Base-by-base conservation (phyloP, 1,284 basidiomycete species). In the Puccinia novopanici region DNA sequence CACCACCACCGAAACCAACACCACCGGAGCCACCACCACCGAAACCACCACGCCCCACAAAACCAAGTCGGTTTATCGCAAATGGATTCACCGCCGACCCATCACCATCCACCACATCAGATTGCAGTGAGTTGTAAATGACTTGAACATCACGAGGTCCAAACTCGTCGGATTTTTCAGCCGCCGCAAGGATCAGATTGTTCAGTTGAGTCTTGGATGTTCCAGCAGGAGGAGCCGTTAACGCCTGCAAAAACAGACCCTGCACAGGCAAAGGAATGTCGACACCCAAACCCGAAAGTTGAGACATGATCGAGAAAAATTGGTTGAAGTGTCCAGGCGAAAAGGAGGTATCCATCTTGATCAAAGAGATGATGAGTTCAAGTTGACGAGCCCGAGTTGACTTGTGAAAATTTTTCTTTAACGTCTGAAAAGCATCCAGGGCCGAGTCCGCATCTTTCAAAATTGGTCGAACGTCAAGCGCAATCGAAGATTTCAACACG, bases 1-100 rank as follows among this genome's bases (percentile, higher is more conserved):
- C 45, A 13, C 8, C 2, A 48, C 45, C 45, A 8, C 45, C 45
- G 15, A 45, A 45, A 57, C 55, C n/a, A 24, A n/a, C 45, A 8
- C 45, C 24, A 27, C 27, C 24, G 6, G 8, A 6, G 15, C 8
- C 2, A 48, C 45, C 24, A 27, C 27, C 24, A 59, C 10, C n/a
- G 0, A 1, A 1, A 27, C 55, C 55, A 27, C 55, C 55, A 59
- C 55, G 9, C 27, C 55, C 3, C 8, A 12, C 55, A 6, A 24
- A 6, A 27, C n/a, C 55, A 42, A 48, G 10, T 42, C 15, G 65
- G 22, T 67, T 67, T 2, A 42, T 42, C 22, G 37, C 34, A 42
- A 67, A 48, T 10, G 19, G 65, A 42, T 59, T 59, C n/a, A n/a
- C n/a, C n/a, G n/a, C n/a, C n/a, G n/a, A n/a, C 65, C 40, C 65